Base-by-base conservation (phyloP, 495 filamentous ascomycete species). In the Barbatosphaeria neglecta region DNA sequence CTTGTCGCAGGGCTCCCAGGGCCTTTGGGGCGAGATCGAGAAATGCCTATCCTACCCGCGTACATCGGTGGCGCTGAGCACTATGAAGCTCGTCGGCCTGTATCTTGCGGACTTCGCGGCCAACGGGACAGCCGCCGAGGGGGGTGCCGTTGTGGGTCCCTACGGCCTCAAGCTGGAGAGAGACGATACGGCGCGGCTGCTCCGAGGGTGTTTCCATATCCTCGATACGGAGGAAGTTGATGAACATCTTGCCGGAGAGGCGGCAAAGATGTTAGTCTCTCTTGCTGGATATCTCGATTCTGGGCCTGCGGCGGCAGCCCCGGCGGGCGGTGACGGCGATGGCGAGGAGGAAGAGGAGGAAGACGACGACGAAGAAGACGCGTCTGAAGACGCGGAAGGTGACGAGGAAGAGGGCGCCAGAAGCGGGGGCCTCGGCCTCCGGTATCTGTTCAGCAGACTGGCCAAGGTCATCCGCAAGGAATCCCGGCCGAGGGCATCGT, bases 71-170 rank as follows among this genome's bases (percentile, higher is more conserved):
- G 90, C 92, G 57, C 73, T 86, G 20, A 82, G 80, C 15, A 77
- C 86, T 16, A 76, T 84, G 5, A 81, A 77, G 48, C 74, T 97
- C n/a, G 55, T 89, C 9, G 82, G 84, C 22, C 67, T 75, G 22
- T 90, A 81, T 66, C 80, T 96, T 44, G 78, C 82, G 0, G 84
- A 94, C 57, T 76, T 94, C 43, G 82, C 86, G 24, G 75, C 76
- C 45, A 76, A 69, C 2, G 80, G 79, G 1, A 18, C 4, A 6
- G 20, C 6, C 3, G 69, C 72, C 11, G 54, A 57, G 35, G 75
- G 68, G 4, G 71, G 80, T 5, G 31, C 13, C 38, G 55, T 60
- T 16, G 63, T 62, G 7, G 85, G 87, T 11, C 83, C 81, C 6
- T 62, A 75, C 71, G 92, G 88, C 9, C 67, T 95, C 18, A 63